Percentiles rank a stretch among this genome's conserved stretches.
Conservation (phyloP, 2,329 filamentous ascomycete species). For the Ilyonectria mors-panacis region DNA sequence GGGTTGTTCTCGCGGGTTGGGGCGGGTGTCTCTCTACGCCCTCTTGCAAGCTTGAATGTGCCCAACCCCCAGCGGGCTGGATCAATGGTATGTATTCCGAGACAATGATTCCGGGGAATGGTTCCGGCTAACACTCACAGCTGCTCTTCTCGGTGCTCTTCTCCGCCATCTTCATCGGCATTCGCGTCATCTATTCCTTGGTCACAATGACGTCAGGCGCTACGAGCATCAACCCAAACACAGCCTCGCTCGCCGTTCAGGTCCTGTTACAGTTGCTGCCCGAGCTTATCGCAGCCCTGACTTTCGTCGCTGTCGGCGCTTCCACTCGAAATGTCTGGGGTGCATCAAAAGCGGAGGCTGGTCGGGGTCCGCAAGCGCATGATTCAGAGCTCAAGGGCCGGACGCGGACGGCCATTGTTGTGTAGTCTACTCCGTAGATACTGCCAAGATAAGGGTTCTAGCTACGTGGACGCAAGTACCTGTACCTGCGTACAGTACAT, state of each 20-base stretch:
- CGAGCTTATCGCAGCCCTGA: conserved; percentile 18
- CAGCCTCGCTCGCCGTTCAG: conserved; percentile 20
- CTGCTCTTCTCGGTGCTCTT: conserved; percentile 25
- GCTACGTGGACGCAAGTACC: background rate
- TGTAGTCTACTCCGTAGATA: background rate
- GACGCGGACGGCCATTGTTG: background rate
- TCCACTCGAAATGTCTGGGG: conserved; percentile 9
- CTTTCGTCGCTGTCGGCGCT: conserved; percentile 22
- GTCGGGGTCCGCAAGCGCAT: background rate
- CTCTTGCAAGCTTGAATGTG: background rate
- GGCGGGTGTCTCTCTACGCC: conserved; percentile 10
- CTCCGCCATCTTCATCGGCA: conserved; percentile 28
- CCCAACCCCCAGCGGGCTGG: conserved; percentile 8
- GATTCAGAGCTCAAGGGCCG: background rate
- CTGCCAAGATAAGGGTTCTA: background rate
- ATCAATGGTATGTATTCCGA: conserved; percentile 4
- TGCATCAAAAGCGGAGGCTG: conserved; percentile 11
- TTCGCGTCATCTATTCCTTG: conserved; percentile 28
- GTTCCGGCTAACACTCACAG: background rate
- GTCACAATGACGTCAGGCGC: conserved; percentile 22
- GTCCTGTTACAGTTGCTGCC: conserved; percentile 25
- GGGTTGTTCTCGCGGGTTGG: conserved; percentile 20
- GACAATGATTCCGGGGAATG: background rate
- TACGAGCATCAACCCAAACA: conserved; percentile 13
- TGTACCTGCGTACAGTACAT: background rate